Conservation (phyloP, 768 basidiomycete species). For the Calocybe gangraenosa region DNA sequence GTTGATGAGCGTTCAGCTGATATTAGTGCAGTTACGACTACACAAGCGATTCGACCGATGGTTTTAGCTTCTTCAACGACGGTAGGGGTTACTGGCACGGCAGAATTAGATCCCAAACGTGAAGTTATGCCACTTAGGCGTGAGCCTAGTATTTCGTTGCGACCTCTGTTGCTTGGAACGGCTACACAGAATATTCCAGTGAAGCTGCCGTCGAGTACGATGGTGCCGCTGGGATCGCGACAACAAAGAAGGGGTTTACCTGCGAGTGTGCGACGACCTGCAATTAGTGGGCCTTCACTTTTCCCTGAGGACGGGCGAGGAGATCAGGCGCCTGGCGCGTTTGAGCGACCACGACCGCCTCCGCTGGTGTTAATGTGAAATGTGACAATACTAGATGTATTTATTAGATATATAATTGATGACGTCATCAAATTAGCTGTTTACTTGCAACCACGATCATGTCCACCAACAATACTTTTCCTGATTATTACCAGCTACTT, state of each 20-base stretch:
- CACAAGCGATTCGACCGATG: conserved; percentile 9
- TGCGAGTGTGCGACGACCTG: conserved; percentile 21
- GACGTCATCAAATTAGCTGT: not conserved
- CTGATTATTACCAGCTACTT: conserved; percentile 76
- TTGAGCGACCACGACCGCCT: conserved; percentile 40
- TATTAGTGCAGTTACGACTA: not conserved
- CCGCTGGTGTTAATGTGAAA: conserved; percentile 24
- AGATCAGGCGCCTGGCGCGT: conserved; percentile 23
- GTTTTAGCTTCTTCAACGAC: conserved; percentile 6
- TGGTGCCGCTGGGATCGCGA: conserved; percentile 26
- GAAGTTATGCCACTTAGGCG: not conserved
- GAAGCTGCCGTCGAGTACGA: conserved; percentile 21
- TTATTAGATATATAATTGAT: conserved; percentile 4
- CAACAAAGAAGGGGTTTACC: conserved; percentile 18
- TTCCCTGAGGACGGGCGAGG: conserved; percentile 15
- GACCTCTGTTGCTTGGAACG: conserved; percentile 33
- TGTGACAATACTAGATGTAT: no score
- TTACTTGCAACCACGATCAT: conserved; percentile 36
- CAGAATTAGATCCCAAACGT: not conserved
- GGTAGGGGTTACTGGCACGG: not conserved
- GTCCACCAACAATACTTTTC: conserved; percentile 75
- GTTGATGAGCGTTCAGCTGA: conserved; percentile 9
- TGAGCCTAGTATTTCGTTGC: conserved; percentile 12
- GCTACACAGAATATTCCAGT: conserved; percentile 18
- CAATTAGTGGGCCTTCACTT: conserved; percentile 26